phyloP scores from a whole-genome alignment of 148 eudicot genomes.

The Chenopodium album region DNA sequence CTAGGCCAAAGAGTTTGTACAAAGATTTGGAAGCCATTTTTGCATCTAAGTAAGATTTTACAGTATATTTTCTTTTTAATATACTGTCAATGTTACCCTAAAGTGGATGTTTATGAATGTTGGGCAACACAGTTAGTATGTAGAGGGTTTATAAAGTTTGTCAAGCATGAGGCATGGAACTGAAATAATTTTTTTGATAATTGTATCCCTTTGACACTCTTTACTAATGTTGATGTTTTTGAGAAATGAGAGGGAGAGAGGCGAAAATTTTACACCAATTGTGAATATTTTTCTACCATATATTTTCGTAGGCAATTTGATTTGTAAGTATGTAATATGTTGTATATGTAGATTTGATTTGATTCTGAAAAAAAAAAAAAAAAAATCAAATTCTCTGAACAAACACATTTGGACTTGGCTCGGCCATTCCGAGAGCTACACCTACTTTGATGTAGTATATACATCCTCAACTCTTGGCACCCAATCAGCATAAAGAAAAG shows the following conservation, averaged over 20 bases:
- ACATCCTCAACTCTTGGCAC: too few species aligned
- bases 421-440: too few species aligned
- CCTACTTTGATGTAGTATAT: too few species aligned
- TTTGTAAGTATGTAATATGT: too few species aligned
- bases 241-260: background rate
- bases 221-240: background rate
- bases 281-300: too few species aligned
- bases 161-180: background rate
- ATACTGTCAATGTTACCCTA: background rate
- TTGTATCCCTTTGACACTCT: background rate
- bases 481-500: too few species aligned
- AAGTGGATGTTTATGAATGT: background rate
- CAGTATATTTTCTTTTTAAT: slow-evolving; percentile 6
- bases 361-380: too few species aligned
- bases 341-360: too few species aligned
- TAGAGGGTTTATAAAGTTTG: background rate
- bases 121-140: background rate
- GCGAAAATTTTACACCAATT: background rate
- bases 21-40: slow-evolving; percentile 91
- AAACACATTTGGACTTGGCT: too few species aligned
- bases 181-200: background rate
- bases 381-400: too few species aligned
- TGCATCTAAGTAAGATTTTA: slow-evolving; percentile 45
- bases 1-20: slow-evolving; percentile 60
- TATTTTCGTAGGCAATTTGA: too few species aligned